Evolutionary conservation across 2,329 filamentous ascomycete genomes (phyloP).

Genomic region (Sporothrix pseudoabietina): DNA sequence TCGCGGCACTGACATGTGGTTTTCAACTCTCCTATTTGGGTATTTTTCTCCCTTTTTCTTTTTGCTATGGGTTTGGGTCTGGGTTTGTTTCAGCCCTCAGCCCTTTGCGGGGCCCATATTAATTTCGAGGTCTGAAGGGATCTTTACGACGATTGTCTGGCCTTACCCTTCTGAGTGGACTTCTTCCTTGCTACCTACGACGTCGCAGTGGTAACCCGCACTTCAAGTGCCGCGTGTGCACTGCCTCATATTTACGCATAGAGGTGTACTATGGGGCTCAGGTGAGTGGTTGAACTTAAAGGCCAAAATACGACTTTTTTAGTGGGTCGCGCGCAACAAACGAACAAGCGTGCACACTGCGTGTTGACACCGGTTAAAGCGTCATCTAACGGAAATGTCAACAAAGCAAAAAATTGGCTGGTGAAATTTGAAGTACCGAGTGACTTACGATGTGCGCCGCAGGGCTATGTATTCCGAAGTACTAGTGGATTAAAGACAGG

Average conservation of each 20-base stretch:
- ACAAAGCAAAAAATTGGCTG: too few species aligned
- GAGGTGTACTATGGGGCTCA: background rate
- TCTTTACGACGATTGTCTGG: background rate
- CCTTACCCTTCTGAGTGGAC: background rate
- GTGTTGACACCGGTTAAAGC: too few species aligned
- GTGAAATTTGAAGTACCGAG: too few species aligned
- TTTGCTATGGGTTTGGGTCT: too few species aligned
- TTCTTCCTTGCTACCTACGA: background rate
- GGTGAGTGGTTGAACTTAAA: too few species aligned
- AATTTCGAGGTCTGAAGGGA: background rate
- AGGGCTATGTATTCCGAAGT: too few species aligned
- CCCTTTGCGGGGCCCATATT: constrained; percentile 16
- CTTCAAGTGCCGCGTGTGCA: background rate
- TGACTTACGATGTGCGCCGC: too few species aligned
- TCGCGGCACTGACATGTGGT: background rate
- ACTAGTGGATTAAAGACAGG: too few species aligned
- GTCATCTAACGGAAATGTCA: too few species aligned
- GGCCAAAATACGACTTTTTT: too few species aligned
- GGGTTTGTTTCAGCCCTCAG: constrained; percentile 24
- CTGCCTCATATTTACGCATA: background rate
- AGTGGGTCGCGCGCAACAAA: too few species aligned
- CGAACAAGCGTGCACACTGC: too few species aligned
- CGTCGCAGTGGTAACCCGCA: constrained; percentile 1
- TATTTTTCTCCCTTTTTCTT: background rate
- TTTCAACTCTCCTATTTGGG: background rate